Percentiles rank a stretch among this genome's conserved stretches.
Evolutionary conservation across 805 yeast species (phyloP).

Genomic region (Suhomyces sp.): DNA sequence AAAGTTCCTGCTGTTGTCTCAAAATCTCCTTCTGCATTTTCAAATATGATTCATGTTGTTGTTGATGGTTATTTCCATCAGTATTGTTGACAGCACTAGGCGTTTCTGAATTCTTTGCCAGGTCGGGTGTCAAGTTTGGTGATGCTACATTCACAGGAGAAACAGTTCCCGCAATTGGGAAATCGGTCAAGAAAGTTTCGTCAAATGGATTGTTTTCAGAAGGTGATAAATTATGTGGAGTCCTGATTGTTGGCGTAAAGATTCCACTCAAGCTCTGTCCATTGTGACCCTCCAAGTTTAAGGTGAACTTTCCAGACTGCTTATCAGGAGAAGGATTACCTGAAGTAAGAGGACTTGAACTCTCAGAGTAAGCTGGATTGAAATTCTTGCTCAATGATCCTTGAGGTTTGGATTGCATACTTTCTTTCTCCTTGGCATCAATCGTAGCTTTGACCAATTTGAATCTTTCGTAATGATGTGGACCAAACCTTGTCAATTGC

Average conservation of each 20-base stretch:
- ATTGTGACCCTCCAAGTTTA: conserved; percentile 3
- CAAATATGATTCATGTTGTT: conserved; percentile 37
- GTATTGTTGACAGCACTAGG: not conserved
- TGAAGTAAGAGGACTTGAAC: not conserved
- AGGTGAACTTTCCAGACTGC: not conserved
- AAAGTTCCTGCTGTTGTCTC: conserved; percentile 35
- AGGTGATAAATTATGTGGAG: conserved; percentile 29
- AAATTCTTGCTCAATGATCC: not conserved
- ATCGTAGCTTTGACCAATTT: conserved; percentile 45
- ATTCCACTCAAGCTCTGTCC: conserved; percentile 30
- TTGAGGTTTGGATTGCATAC: conserved; percentile 5
- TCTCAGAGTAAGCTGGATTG: too few species aligned
- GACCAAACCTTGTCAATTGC: conserved; percentile 49
- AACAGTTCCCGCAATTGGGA: not conserved
- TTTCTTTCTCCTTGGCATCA: conserved; percentile 18
- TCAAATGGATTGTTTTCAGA: conserved; percentile 41
- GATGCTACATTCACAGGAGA: not conserved
- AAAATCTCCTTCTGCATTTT: conserved; percentile 38
- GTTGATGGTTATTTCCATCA: conserved; percentile 13
- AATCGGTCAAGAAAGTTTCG: conserved; percentile 18
- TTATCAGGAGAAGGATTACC: not conserved
- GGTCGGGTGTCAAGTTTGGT: conserved; percentile 4
- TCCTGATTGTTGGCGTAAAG: conserved; percentile 36
- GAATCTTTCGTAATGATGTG: conserved; percentile 49
- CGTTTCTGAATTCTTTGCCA: not conserved